Base-by-base conservation (phyloP, 164 flowering plant species). In the Cinnamomum micranthum region DNA sequence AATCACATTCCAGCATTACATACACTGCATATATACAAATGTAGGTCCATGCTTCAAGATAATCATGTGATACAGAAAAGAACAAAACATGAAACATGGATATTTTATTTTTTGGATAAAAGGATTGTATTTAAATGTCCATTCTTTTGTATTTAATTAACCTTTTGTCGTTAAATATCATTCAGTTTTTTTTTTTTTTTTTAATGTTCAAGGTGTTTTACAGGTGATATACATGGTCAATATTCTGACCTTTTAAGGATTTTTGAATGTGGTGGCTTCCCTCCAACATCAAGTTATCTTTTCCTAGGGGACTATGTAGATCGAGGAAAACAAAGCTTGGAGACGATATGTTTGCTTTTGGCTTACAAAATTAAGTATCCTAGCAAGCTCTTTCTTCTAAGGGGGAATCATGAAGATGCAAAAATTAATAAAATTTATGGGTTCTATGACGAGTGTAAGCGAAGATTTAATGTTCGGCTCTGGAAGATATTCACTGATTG, bases 201-300 rank as follows among this genome's bases (percentile, higher is more conserved):
- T 15, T 67, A 31, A 67, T 28, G 27, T 17, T 67, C 27, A 17
- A 55, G 47, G 7, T 27, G 13, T 68, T 41, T 78, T 74, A 25
- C 83, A 87, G 90, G 90, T 74, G 90, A 85, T 72, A 84, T 87
- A 75, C 90, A 87, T 74, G 90, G 90, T 13, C 88, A 87, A 74
- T 87, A 85, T 74, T 79, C 78, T 68, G 90, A 87, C 78, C 79
- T 87, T 11, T 52, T 87, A 58, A 84, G 90, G 75, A 65, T 87
- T 10, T 85, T 87, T 69, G 88, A 87, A 23, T 80, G 67, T 70
- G 87, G 88, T 15, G 90, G 90, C 52, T 87, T 75, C 70, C 90
- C 90, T 69, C 90, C 90, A 31, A 23, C 73, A 19, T 80, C 84
- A 65, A 87, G 74, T 69, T 87, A 87, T 77, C 80, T 87, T 12